Percentiles rank a stretch among this genome's conserved stretches.
Conservation (phyloP, 2,329 filamentous ascomycete species). For the Phyllosticta citrichinensis region DNA sequence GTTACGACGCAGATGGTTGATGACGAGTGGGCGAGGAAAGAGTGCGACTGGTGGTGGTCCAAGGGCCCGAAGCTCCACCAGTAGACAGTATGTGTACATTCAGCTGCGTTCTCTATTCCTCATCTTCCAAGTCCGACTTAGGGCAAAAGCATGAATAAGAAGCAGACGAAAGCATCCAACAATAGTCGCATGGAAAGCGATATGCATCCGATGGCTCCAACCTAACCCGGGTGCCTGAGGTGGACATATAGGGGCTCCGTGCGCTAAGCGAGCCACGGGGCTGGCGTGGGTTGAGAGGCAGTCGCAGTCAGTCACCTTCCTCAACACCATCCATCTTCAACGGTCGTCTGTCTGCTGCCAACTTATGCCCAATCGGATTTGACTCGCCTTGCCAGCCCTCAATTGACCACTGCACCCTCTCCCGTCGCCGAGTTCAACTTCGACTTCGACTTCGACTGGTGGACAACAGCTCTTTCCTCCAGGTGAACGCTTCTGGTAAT, state of each 20-base stretch:
- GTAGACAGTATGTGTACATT: background rate
- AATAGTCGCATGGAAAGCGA: background rate
- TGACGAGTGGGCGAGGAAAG: constrained; percentile 37
- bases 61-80: constrained; percentile 28
- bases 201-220: too few relatives aligned
- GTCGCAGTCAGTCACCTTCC: too few relatives aligned
- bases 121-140: background rate
- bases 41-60: constrained; percentile 54
- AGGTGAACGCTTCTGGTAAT: background rate
- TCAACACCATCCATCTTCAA: too few relatives aligned
- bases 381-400: too few relatives aligned
- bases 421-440: background rate
- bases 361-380: too few relatives aligned
- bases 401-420: too few relatives aligned
- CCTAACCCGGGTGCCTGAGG: too few relatives aligned
- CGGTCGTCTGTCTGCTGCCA: too few relatives aligned
- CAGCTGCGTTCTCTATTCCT: background rate
- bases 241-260: too few relatives aligned
- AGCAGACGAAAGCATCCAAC: background rate
- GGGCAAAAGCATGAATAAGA: background rate
- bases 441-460: background rate
- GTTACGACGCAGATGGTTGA: constrained; percentile 33
- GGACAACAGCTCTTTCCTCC: background rate
- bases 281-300: too few relatives aligned
- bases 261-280: too few relatives aligned